Base-by-base conservation (phyloP, 371 early-diverging fungal genomes). In the Syncephalastrum racemosum region DNA sequence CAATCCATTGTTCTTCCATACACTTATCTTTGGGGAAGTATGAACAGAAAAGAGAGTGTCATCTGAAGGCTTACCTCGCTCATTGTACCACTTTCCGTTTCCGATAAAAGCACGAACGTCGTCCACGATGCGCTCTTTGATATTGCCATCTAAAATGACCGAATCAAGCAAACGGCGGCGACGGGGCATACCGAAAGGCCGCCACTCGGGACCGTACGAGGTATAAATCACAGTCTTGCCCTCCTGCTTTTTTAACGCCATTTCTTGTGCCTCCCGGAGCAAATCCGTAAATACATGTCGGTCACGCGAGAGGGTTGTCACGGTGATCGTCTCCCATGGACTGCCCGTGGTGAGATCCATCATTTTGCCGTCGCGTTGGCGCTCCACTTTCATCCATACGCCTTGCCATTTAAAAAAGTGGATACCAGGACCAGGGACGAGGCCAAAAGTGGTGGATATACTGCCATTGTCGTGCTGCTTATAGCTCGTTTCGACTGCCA, bases 201-300 rank as follows among this genome's bases (percentile, higher is more conserved):
- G 78, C 99, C 99, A 98, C 55, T 98, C 98, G 1, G 93, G 92
- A 0, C 97, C 99, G 75, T 86, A 93, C 45, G 91, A 90, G 1
- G 95, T 95, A 70, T 93, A 97, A 45, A 98, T 80, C 10, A 97
- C 97, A 0, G 95, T 96, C 58, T 95, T 95, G 14, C 97, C 97
- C 53, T 90, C 91, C 70, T 96, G 91, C 59, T 89, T 86, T 46
- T 86, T 79, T 42, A 97, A 60, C 12, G 98, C 98, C 65, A 85
- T 73, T 51, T 74, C 73, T 58, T 90, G 90, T 8, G 98, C 92
- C 54, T 95, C 94, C n/a, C 81, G 64, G 23, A 98, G 73, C 25
- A 98, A 73, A 1, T 81, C 74, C 2, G 80, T 64, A 55, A 98
- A 88, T 1, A 96, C 78, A 1, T 75, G 56, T 15, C 91, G 81